A percentile compares a stretch with the other conserved stretches of the same genome.
Conservation (phyloP, 1,139 yeast genomes). For the Candida glucosophila region DNA sequence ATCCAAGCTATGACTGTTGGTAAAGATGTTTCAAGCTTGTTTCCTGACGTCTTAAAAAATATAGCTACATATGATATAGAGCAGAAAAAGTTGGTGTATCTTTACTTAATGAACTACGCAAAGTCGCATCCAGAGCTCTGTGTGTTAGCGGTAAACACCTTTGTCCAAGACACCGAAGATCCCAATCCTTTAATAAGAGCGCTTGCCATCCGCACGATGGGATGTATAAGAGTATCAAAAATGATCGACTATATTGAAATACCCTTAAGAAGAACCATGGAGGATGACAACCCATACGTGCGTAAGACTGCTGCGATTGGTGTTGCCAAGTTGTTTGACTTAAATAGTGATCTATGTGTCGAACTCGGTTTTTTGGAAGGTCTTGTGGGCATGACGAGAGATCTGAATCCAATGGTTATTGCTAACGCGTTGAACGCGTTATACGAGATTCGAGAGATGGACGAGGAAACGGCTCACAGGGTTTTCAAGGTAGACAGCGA, state of each 20-base stretch:
- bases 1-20: slow-evolving; percentile 99
- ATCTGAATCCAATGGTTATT: slow-evolving; percentile 92
- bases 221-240: slow-evolving; percentile 90
- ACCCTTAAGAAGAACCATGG: slow-evolving; percentile 76
- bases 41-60: slow-evolving; percentile 93
- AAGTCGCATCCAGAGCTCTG: slow-evolving; percentile 93
- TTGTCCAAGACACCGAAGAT: slow-evolving; percentile 93
- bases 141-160: slow-evolving; percentile 93
- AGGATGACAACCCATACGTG: slow-evolving; percentile 94
- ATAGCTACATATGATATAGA: slow-evolving; percentile 96
- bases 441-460: slow-evolving; percentile 68
- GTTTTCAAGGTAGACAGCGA: slow-evolving; percentile 33
- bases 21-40: slow-evolving; percentile 91
- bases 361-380: slow-evolving; percentile 80
- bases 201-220: slow-evolving; percentile 96
- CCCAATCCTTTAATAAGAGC: slow-evolving; percentile 96
- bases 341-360: slow-evolving; percentile 70
- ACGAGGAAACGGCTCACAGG: slow-evolving; percentile 39
- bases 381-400: slow-evolving; percentile 65
- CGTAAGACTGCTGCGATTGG: slow-evolving; percentile 96
- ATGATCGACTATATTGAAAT: slow-evolving; percentile 93
- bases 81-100: slow-evolving; percentile 90
- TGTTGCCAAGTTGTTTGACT: slow-evolving; percentile 89
- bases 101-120: slow-evolving; percentile 95
- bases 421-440: slow-evolving; percentile 88